phyloP scores from a whole-genome alignment of 768 basidiomycete species.

The Tulasnella sp. region DNA sequence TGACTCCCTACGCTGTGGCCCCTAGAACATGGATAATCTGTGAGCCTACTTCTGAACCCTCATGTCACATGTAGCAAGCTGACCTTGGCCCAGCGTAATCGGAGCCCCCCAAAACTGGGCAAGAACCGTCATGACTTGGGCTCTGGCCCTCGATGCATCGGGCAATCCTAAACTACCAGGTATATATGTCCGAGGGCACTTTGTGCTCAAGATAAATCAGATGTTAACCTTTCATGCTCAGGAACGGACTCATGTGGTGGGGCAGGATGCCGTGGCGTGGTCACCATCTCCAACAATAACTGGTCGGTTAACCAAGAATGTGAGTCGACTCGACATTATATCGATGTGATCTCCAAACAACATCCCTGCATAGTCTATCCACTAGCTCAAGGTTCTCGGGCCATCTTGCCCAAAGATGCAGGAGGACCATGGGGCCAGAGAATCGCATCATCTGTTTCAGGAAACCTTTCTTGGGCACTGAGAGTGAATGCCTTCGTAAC shows the following conservation, averaged over 20 bases:
- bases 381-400: slow-evolving; percentile 73
- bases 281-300: slow-evolving; percentile 61
- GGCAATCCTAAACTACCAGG: slow-evolving; percentile 66
- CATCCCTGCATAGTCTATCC: slow-evolving; percentile 44
- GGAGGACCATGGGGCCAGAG: slow-evolving; percentile 68
- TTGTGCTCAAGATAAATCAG: background rate
- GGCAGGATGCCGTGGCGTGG: slow-evolving; percentile 63
- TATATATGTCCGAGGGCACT: slow-evolving; percentile 34
- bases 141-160: slow-evolving; percentile 59
- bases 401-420: slow-evolving; percentile 61
- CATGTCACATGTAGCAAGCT: background rate
- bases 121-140: slow-evolving; percentile 66
- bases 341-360: slow-evolving; percentile 36
- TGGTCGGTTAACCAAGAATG: slow-evolving; percentile 71
- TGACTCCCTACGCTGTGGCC: slow-evolving; percentile 45
- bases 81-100: slow-evolving; percentile 14
- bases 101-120: slow-evolving; percentile 33
- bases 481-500: slow-evolving; percentile 65
- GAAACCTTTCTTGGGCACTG: slow-evolving; percentile 54
- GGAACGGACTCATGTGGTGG: slow-evolving; percentile 45
- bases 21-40: slow-evolving; percentile 58
- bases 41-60: slow-evolving; percentile 36
- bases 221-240: background rate
- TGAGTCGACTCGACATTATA: background rate
- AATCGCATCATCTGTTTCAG: slow-evolving; percentile 60